Conservation (phyloP, 1,284 basidiomycete genomes). For the Trametes polyzona region DNA sequence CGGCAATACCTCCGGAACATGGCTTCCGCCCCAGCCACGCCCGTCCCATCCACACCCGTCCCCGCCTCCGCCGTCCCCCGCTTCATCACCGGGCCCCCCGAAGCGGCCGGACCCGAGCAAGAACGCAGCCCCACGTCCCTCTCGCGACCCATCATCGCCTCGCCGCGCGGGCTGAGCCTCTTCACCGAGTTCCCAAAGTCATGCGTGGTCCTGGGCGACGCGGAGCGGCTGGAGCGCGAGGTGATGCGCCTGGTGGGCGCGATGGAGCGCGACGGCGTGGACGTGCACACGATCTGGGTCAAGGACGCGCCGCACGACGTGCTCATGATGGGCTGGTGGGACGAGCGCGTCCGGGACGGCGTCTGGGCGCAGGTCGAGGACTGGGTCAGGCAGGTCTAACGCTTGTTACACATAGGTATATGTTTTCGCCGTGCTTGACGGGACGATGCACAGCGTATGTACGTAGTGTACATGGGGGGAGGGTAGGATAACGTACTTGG, state of each 20-base stretch:
- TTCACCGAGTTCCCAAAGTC: constrained; percentile 50
- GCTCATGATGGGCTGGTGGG: constrained; percentile 41
- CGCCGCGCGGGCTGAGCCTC: constrained; percentile 40
- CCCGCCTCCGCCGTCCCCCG: not conserved
- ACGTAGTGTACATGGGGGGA: no score
- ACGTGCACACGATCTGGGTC: constrained; percentile 39
- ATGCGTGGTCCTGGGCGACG: constrained; percentile 46
- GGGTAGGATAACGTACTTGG: no score
- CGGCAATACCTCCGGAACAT: constrained; percentile 33
- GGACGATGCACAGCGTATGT: no score
- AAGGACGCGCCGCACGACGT: constrained; percentile 42
- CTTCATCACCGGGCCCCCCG: constrained; percentile 10
- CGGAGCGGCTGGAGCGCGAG: constrained; percentile 42
- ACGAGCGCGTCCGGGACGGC: constrained; percentile 37
- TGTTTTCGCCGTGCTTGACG: no score
- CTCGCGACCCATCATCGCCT: constrained; percentile 33
- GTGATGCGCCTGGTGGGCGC: constrained; percentile 39
- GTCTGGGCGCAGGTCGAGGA: constrained; percentile 37
- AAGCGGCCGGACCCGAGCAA: constrained; percentile 9
- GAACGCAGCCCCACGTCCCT: constrained; percentile 32
- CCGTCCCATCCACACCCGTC: constrained; percentile 23
- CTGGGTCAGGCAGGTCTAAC: constrained; percentile 34
- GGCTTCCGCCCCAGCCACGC: constrained; percentile 29
- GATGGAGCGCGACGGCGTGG: constrained; percentile 40
- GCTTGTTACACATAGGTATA: no score